These are phyloP conservation scores for Coccomyxa subellipsoidea DNA, from an alignment of 163 green algal genomes.

Conservation along the genomic window DNA sequence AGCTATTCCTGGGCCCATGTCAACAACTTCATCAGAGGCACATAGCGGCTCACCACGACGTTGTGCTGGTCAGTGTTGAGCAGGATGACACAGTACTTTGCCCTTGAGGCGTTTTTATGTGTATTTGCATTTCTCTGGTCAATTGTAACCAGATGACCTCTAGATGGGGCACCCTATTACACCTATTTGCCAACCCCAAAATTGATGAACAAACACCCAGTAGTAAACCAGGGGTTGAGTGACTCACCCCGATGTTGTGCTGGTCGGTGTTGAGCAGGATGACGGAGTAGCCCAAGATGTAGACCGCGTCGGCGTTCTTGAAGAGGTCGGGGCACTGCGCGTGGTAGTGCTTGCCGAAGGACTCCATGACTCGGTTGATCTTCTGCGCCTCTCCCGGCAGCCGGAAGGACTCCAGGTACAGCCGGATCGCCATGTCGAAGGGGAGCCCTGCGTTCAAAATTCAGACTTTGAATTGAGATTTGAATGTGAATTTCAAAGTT, in stretches of 20 bases:
- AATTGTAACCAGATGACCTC: no score
- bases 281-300: constrained; percentile 93
- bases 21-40: no score
- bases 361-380: constrained; percentile 95
- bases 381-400: constrained; percentile 96
- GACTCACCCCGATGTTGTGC: constrained; percentile 85
- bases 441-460: constrained; percentile 33
- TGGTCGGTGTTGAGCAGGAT: constrained; percentile 99
- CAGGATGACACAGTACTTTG: no score
- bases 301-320: constrained; percentile 81
- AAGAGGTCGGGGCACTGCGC: constrained; percentile 72
- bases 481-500: background rate
- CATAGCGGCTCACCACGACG: no score
- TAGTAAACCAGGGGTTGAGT: background rate
- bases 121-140: no score
- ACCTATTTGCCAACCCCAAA: no score
- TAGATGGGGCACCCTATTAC: no score
- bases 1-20: no score
- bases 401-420: constrained; percentile 90
- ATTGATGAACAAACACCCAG: no score
- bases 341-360: constrained; percentile 26
- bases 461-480: background rate
- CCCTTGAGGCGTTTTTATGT: no score
- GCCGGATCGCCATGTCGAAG: constrained; percentile 87
- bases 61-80: no score